Conservation (phyloP, 192 early-diverging fungal genomes). For the Linnemannia exigua region DNA sequence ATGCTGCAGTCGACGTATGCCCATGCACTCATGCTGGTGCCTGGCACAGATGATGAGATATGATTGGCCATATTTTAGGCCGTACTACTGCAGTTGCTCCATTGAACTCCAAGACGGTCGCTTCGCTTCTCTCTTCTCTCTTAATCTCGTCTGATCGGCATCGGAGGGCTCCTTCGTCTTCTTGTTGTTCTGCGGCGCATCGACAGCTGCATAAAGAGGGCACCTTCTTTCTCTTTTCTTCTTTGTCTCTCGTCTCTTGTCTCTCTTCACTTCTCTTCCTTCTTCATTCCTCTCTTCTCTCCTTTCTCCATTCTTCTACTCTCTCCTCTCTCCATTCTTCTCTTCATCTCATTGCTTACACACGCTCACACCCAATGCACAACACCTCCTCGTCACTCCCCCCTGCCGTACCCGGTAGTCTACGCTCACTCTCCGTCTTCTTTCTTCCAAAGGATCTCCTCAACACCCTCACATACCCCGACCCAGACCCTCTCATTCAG, state of each 20-base stretch:
- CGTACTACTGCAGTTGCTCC: neutral
- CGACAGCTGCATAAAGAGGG: too few relatives aligned
- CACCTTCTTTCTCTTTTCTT: too few relatives aligned
- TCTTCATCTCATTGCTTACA: neutral
- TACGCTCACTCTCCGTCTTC: slow-evolving; percentile 19
- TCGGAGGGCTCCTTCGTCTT: neutral
- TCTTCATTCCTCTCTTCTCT: neutral
- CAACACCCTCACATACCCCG: neutral
- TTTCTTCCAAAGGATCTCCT: slow-evolving; percentile 24
- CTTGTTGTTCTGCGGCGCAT: neutral
- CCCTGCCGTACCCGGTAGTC: neutral
- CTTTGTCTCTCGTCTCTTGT: neutral
- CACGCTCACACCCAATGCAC: neutral
- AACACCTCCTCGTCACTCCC: neutral
- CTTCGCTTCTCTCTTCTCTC: neutral
- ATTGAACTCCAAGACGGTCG: neutral
- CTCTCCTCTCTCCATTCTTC: neutral
- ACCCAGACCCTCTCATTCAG: neutral
- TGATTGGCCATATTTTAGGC: neutral
- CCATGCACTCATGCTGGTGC: neutral
- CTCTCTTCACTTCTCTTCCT: neutral
- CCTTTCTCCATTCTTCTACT: too few relatives aligned
- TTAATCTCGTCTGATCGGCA: too few relatives aligned
- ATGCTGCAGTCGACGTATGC: too few relatives aligned
- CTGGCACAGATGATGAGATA: neutral